Percentiles rank a stretch among this genome's conserved stretches.
These are phyloP conservation scores for Saccharomyces paradoxus DNA, from an alignment of 805 yeast species.

Conservation along the genomic window DNA sequence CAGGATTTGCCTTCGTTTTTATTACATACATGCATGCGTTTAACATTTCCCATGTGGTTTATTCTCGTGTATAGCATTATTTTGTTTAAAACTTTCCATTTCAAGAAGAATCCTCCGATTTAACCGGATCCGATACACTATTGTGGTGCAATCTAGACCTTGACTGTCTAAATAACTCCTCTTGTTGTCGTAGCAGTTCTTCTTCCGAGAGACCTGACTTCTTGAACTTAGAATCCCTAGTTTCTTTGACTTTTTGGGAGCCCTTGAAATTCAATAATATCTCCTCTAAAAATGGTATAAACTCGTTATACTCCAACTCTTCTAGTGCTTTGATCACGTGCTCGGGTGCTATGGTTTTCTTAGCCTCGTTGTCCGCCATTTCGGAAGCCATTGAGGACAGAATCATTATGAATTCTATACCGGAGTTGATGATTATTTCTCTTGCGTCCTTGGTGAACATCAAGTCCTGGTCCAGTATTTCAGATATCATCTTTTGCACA, in stretches of 20 bases:
- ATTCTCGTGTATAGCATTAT: slow-evolving; percentile 3
- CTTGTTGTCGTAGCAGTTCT: slow-evolving; percentile 85
- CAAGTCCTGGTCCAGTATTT: slow-evolving; percentile 79
- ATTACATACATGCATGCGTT: neutral
- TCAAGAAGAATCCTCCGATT: slow-evolving; percentile 1
- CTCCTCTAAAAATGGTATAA: slow-evolving; percentile 71
- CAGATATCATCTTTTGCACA: slow-evolving; percentile 88
- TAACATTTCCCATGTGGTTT: neutral
- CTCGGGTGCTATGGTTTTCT: slow-evolving; percentile 93
- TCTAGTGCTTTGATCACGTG: slow-evolving; percentile 86
- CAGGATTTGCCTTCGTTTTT: neutral
- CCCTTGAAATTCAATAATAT: slow-evolving; percentile 84
- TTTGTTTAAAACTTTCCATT: neutral
- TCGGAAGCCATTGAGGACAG: slow-evolving; percentile 89
- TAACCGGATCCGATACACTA: slow-evolving; percentile 2
- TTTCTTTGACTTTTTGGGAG: slow-evolving; percentile 77
- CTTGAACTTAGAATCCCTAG: slow-evolving; percentile 86
- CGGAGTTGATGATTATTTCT: slow-evolving; percentile 91
- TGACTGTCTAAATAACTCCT: slow-evolving; percentile 77
- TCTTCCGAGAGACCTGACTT: slow-evolving; percentile 89
- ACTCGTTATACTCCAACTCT: slow-evolving; percentile 80
- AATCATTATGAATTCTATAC: slow-evolving; percentile 93
- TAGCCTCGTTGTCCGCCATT: slow-evolving; percentile 91
- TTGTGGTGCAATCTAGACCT: slow-evolving; percentile 50
- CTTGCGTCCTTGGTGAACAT: slow-evolving; percentile 88